Evolutionary conservation across 163 green algal species (phyloP), one percentile per base, ranked within the genome.

Genomic region (Volvox carteri): DNA sequence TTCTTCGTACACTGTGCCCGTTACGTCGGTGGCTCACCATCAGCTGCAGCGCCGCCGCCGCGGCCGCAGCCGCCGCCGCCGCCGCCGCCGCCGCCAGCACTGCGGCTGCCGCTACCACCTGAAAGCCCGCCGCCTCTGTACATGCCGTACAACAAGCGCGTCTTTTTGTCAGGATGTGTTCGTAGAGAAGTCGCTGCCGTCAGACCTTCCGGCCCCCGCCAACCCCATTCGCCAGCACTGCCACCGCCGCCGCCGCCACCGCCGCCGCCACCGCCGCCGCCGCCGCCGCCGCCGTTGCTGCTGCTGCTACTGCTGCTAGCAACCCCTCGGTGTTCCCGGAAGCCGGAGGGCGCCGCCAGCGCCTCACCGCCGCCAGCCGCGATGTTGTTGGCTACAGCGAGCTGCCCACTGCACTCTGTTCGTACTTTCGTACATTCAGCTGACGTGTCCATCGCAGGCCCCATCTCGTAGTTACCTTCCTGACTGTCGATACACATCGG

Each of bases 151-250:
- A 86, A 62, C 28, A 86, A 28, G 4, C 78, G 78, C 56, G 58
- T 86, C 78, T 86, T 86, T 35, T 86, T 86, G n/a, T 86, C 78
- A 18, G 78, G 78, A 18, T 86, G 78, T 12, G 78, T 60, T 41
- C 78, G 56, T 56, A 75, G 35, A 11, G n/a, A n/a, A n/a, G n/a
- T n/a, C n/a, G 77, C 4, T 11, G 33, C 70, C 18, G 70, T 39
- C 1, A 39, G 30, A 21, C 42, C 41, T 7, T 39, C 44, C 44
- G 5, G 44, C 23, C 73, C 5, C 73, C 44, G 73, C 73, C 42
- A 60, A 12, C 44, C 73, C 14, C 42, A 28, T 44, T 44, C 73
- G 28, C 3, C 44, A 14, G 44, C 44, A 28, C 73, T 23, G 9
- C 37, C 37, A 41, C 35, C 72, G 60, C 7, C 73, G 44, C 44